Evolutionary conservation across 768 basidiomycete genomes (phyloP), one percentile per base, ranked within the genome.

Genomic region (Paxillus involutus): DNA sequence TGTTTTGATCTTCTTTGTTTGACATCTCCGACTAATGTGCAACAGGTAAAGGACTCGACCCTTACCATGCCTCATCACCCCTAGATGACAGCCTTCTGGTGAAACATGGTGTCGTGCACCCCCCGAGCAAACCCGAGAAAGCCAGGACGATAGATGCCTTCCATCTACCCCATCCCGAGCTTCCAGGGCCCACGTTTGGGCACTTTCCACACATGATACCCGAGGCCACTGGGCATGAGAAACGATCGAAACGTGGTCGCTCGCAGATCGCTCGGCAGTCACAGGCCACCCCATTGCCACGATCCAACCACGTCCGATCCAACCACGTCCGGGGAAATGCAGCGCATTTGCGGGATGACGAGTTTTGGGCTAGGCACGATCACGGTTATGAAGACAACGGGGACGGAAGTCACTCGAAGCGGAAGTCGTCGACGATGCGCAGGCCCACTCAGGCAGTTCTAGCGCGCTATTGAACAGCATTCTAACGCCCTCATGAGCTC

Each of bases 91-190:
- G 52, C 1, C 33, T 50, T 8, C 30, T 50, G 17, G 50, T 57
- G 13, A 53, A 49, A 21, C 40, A 42, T 1, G 58, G 55, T 12
- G 19, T 51, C 26, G 46, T 32, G n/a, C 51, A 33, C 4, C 19
- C 47, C 7, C 69, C 55, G 1, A 54, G 3, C 8, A 2, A 21
- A 16, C 55, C 57, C 0, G 44, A 61, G 14, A 59, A 58, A 8
- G 61, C 51, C 19, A 56, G 40, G 5, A 57, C 49, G 41, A 30
- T 30, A 4, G 55, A 53, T 21, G 44, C 53, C 17, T 52, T 53
- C 4, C 49, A 66, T 26, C 30, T 51, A 13, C 41, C 44, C 13
- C 48, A 57, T 26, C 37, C 53, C 12, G 7, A 48, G 0, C 52
- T 58, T 2, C 46, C 50, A 17, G 54, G 52, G 6, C 30, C 19